These are phyloP conservation scores for Podospora fimiseda DNA, from an alignment of 495 filamentous ascomycete genomes.

Conservation along the genomic window DNA sequence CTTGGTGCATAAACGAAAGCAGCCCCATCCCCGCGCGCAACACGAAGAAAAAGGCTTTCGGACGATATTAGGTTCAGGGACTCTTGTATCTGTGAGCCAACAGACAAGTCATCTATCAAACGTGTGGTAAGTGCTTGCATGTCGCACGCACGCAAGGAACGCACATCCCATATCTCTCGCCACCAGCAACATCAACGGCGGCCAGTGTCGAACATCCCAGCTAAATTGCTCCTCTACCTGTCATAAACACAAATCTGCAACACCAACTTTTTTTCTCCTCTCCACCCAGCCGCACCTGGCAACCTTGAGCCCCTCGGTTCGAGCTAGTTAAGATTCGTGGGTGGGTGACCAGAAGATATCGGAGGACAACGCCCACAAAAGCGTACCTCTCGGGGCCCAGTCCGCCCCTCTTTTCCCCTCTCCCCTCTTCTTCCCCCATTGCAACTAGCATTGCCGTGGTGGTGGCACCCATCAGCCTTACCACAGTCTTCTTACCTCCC, in stretches of 20 bases:
- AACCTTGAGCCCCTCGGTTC: conserved; percentile 2
- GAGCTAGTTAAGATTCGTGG: background rate
- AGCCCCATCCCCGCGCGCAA: conserved; percentile 11
- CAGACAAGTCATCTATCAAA: conserved; percentile 12
- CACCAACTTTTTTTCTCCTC: background rate
- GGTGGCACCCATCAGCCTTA: conserved; percentile 29
- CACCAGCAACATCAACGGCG: no score
- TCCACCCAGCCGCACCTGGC: conserved; percentile 4
- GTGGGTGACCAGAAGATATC: background rate
- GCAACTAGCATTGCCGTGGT: background rate
- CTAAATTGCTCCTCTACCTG: no score
- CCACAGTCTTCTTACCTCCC: conserved; percentile 16
- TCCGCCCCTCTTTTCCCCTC: conserved; percentile 1
- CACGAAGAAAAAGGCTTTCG: background rate
- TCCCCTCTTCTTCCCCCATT: conserved; percentile 1
- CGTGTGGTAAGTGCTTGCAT: conserved; percentile 25
- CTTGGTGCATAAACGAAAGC: conserved; percentile 16
- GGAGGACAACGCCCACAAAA: background rate
- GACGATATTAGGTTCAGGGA: background rate
- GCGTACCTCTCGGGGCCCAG: background rate
- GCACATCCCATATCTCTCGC: conserved; percentile 1
- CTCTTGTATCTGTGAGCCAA: conserved; percentile 2
- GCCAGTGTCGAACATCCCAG: no score
- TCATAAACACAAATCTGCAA: background rate
- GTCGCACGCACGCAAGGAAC: conserved; percentile 6